phyloP scores from a whole-genome alignment of 495 filamentous ascomycete species.

The Tuber calosporum region DNA sequence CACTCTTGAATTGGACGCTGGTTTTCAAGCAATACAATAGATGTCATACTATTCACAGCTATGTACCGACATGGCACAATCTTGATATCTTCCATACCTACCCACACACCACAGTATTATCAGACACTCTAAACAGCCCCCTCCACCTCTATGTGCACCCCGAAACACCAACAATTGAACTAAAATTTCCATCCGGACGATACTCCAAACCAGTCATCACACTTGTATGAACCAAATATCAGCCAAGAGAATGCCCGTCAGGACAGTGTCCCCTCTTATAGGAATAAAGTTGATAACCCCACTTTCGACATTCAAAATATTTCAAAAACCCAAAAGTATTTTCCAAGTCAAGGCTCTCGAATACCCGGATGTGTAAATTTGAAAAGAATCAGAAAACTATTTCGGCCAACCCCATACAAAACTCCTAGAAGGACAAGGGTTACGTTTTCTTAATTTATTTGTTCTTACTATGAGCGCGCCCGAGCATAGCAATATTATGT shows the following conservation, averaged over 20 bases:
- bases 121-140: neutral
- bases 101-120: neutral
- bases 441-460: neutral
- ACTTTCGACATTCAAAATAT: neutral
- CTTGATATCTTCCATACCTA: neutral
- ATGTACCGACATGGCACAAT: neutral
- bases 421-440: neutral
- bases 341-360: neutral
- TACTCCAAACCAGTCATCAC: neutral
- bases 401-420: neutral
- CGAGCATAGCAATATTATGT: neutral
- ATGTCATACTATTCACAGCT: neutral
- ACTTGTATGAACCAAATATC: neutral
- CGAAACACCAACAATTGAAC: neutral
- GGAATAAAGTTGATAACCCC: no score
- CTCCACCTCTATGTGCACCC: neutral
- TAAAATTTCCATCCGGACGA: neutral
- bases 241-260: fast-evolving
- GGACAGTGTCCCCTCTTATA: no score
- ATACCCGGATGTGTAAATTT: neutral
- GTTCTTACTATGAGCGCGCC: neutral
- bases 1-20: neutral
- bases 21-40: neutral
- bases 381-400: neutral
- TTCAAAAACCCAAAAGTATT: neutral